Base-by-base conservation (phyloP, 2,329 filamentous ascomycete species). In the Dactylellina sp. region DNA sequence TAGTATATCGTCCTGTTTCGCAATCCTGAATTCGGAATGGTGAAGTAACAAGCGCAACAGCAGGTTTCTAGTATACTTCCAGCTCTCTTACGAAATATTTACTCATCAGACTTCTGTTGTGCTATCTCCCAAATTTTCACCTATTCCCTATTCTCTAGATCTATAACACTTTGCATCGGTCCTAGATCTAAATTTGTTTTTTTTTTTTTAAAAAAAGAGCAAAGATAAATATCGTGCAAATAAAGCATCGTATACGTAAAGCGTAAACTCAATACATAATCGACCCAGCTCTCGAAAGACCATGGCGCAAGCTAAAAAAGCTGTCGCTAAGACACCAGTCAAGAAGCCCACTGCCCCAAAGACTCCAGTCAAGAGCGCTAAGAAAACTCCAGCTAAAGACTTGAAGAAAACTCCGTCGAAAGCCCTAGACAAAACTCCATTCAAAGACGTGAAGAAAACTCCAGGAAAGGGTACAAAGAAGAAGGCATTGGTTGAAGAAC, bases 361-460 rank as follows among this genome's bases (percentile, higher is more conserved):
- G 49, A 53, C 49, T 37, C 49, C 49, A 11, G 28, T 20, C 20
- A n/a, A 32, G 28, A 32, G 28, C 4, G 9, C 14, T 40, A 40
- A 55, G 42, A 4, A 40, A 9, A 40, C 32, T 40, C 50, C 32
- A 3, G 35, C 32, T 6, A 55, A 24, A 46, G 42, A 20, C 5
- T 18, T 12, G 11, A 42, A 24, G 35, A 42, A 56, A 12, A 24
- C 20, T 42, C n/a, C 32, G 25, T 7, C 50, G 16, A 37, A 55
- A 37, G 47, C 12, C 28, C 24, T 44, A 59, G 14, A n/a, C 3
- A 50, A 50, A 20, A 61, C 56, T 18, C 56, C 56, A 39, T 20
- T 4, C 39, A 42, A 16, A n/a, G 42, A 7, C 5, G 2, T 42
- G n/a, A 25, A n/a, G 18, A 52, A 62, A 9, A 50, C 46, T 28